Base-by-base conservation (phyloP, 495 filamentous ascomycete genomes). In the Niebla homalea region DNA sequence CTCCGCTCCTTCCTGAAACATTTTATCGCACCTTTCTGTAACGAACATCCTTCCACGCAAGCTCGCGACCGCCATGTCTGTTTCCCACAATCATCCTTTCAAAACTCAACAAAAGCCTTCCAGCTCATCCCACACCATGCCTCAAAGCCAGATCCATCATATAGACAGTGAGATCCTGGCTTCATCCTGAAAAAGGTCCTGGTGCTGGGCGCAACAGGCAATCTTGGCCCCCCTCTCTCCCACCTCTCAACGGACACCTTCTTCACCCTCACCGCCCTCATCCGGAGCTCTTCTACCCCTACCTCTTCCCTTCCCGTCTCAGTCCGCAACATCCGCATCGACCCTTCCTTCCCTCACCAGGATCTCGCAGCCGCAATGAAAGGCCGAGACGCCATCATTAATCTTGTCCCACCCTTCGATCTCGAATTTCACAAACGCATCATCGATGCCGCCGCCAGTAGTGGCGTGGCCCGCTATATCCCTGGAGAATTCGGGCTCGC, bases 311-410 rank as follows among this genome's bases (percentile, higher is more conserved):
- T 61, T 6, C 52, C 57, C 22, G 62, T 68, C 43, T 68, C 58
- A 7, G 59, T 70, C 46, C 55, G 62, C 29, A 32, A 1, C 29
- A 32, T 32, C 64, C 82, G 81, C 73, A 68, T 65, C 63, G 81
- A 84, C 55, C 81, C 77, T 70, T 80, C 82, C 59, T 82, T 77
- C 70, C 81, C 79, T 0, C 70, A 72, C 50, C 73, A 76, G 14
- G 67, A 60, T 21, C 60, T 77, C 8, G 47, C 57, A 35, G 15
- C 51, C 0, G 67, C 68, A 15, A 65, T 78, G 43, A 57, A 67
- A 56, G 68, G 69, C 44, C 64, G 71, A 53, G 72, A 78, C 60
- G 72, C 64, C 3, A 60, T 77, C 11, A 57, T 78, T 50, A 67
- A 63, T 4, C 60, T 64, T 20, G 45, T 71, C 0, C 55, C 53